Percentiles rank a stretch among this genome's conserved stretches.
Conservation (phyloP, 257 asterid species). For the Plantago ovata region DNA sequence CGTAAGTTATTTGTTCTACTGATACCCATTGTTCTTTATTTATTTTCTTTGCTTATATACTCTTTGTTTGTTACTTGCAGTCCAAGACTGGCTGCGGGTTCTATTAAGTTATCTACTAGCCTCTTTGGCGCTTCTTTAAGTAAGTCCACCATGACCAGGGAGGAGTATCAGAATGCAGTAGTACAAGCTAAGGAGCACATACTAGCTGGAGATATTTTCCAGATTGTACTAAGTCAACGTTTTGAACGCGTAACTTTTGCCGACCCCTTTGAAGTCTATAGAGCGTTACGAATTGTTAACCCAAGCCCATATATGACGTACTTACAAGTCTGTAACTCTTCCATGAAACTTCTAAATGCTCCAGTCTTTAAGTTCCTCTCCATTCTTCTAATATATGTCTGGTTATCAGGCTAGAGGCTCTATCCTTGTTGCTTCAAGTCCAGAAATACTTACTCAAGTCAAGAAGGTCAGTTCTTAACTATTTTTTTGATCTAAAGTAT, state of each 20-base stretch:
- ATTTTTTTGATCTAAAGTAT: no score
- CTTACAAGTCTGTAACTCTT: constrained; percentile 62
- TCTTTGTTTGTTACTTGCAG: constrained; percentile 41
- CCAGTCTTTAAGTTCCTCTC: constrained; percentile 10
- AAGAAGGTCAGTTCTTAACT: constrained; percentile 62
- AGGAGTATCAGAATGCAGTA: constrained; percentile 71
- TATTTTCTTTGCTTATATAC: constrained; percentile 10
- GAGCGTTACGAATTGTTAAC: constrained; percentile 93
- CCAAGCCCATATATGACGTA: constrained; percentile 99
- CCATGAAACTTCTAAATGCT: constrained; percentile 18
- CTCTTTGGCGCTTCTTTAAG: constrained; percentile 66
- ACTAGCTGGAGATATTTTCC: constrained; percentile 97
- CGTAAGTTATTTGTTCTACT: constrained; percentile 40
- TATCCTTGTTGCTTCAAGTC: constrained; percentile 96
- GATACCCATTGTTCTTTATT: constrained; percentile 2
- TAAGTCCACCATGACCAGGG: constrained; percentile 72
- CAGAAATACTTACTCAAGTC: constrained; percentile 93
- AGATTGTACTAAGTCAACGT: constrained; percentile 95
- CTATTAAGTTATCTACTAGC: constrained; percentile 62
- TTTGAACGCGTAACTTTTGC: constrained; percentile 94
- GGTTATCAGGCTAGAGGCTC: constrained; percentile 84
- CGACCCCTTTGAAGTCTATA: constrained; percentile 94
- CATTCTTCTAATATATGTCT: constrained; percentile 14
- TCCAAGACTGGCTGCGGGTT: constrained; percentile 81
- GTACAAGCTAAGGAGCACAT: constrained; percentile 86